Evolutionary conservation across 805 yeast genomes (phyloP), one percentile per base, ranked within the genome.

Genomic region (Schwanniomyces yamadae): DNA sequence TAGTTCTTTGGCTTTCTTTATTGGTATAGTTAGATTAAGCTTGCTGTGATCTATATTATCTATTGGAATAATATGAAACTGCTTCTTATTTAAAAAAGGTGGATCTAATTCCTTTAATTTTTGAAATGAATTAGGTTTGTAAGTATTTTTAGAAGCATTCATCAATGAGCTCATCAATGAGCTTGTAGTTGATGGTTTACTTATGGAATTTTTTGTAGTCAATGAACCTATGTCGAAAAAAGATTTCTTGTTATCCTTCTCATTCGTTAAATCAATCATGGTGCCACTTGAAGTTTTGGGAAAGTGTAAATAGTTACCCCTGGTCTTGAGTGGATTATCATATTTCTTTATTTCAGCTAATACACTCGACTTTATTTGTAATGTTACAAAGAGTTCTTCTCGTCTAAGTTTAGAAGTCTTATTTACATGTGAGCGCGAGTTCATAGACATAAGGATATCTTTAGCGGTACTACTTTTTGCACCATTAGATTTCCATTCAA

Each of bases 361-460:
- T 4, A 43, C 53, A 2, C 30, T 46, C 5, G 63, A 48, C 18
- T 50, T 41, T 5, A 67, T 32, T 28, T 51, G 55, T 13, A 62
- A 43, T 1, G 54, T 52, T 5, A 62, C 57, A 28, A 17, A 25
- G 14, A 20, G 39, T 28, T 37, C 20, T 5, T 27, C 29, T 5
- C 10, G 24, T 24, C 19, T 14, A 11, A 11, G 15, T 20, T 28
- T 22, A 27, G 14, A 21, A 5, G 20, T 11, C 19, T 28, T 28
- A 28, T 11, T 28, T 4, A n/a, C 33, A 12, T 18, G n/a, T 11
- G 31, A 26, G 22, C 26, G 24, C 4, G 48, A 40, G 25, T 33
- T 43, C 9, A 87, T 55, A 0, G 86, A 73, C 44, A 77, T 81
- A 44, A 76, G 73, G 3, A 78, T 57, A 44, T 75, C 74, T 32